Conservation (phyloP, 2,329 filamentous ascomycete genomes). For the Paraphoma sp. region DNA sequence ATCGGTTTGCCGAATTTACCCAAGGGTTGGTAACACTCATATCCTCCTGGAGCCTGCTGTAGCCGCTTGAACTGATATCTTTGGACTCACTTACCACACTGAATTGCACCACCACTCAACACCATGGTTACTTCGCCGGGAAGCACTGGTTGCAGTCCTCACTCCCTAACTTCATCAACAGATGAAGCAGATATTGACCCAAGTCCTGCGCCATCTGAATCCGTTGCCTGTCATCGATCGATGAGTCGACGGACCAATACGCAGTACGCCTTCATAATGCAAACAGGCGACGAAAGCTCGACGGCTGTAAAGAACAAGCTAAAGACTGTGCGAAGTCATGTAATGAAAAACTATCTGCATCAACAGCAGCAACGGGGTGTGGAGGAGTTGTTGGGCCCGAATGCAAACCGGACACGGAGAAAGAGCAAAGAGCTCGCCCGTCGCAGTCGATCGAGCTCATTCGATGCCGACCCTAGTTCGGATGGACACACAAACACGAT, state of each 20-base stretch:
- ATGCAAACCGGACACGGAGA: conserved; percentile 7
- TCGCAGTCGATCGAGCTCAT: conserved; percentile 17
- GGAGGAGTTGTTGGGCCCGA: neutral
- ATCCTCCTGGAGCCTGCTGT: too few species aligned
- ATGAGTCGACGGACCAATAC: neutral
- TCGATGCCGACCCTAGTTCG: conserved; percentile 2
- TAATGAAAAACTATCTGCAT: conserved; percentile 32
- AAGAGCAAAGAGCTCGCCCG: conserved; percentile 16
- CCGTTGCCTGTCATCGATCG: neutral
- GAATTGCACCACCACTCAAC: neutral
- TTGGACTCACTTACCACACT: neutral
- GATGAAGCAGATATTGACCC: neutral
- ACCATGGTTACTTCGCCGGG: neutral
- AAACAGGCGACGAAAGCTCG: conserved; percentile 21
- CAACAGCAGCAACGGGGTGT: conserved; percentile 11
- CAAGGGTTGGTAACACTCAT: too few species aligned
- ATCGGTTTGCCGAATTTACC: neutral
- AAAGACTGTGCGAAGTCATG: conserved; percentile 31
- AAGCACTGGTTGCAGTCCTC: neutral
- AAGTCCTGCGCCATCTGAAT: neutral
- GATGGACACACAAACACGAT: neutral
- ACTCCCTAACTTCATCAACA: neutral
- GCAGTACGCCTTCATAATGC: conserved; percentile 29
- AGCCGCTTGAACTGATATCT: neutral
- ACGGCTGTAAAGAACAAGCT: conserved; percentile 22